Conservation (phyloP, 805 yeast species). For the Zygoascus bituminiphila region DNA sequence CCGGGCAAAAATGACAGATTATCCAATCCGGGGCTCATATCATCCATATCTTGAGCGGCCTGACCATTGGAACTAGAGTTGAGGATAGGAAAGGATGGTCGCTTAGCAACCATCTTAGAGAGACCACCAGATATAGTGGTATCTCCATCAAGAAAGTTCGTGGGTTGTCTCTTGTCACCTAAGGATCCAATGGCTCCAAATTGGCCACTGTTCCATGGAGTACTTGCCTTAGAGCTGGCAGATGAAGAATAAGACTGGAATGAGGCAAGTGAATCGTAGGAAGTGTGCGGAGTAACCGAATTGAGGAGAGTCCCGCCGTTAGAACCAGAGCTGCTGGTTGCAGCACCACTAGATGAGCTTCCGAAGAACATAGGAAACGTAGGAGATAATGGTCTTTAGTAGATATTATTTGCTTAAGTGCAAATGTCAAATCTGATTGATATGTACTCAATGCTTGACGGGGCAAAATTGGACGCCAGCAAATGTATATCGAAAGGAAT, state of each 20-base stretch:
- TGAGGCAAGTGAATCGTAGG: conserved; percentile 17
- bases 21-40: background rate
- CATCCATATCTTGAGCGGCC: background rate
- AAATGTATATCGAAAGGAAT: no score
- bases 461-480: no score
- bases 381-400: no score
- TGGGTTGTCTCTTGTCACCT: background rate
- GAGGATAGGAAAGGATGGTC: background rate
- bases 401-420: no score
- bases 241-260: conserved; percentile 9
- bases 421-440: no score
- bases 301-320: background rate
- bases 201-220: background rate
- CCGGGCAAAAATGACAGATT: background rate
- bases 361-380: background rate
- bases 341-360: background rate
- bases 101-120: background rate
- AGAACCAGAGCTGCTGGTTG: background rate
- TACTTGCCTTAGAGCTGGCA: conserved; percentile 3
- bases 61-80: background rate
- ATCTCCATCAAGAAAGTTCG: background rate
- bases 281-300: conserved; percentile 5
- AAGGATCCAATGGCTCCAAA: background rate
- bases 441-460: no score
- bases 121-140: background rate